Evolutionary conservation across 257 asterid genomes (phyloP).

Genomic region (Solanum peruvianum): DNA sequence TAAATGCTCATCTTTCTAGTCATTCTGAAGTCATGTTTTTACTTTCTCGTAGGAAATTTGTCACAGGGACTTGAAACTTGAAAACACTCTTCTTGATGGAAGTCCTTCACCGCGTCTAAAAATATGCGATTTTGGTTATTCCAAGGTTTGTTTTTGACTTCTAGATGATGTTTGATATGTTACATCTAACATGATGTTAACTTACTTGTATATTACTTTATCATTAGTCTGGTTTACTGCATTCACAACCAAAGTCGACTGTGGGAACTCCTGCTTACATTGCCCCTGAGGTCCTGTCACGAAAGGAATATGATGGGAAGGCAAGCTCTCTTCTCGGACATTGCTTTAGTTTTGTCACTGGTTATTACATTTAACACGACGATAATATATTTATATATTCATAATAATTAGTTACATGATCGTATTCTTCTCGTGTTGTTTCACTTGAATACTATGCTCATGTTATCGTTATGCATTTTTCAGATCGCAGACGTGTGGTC

Average conservation of each 20-base stretch:
- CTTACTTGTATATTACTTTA: not conserved
- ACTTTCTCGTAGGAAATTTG: constrained; percentile 67
- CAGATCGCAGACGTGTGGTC: constrained; percentile 99
- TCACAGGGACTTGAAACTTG: constrained; percentile 90
- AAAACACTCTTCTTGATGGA: constrained; percentile 90
- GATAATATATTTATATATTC: not conserved
- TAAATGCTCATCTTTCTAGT: not conserved
- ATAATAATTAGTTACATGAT: not conserved
- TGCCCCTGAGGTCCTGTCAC: constrained; percentile 89
- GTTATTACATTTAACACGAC: not conserved
- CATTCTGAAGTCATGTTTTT: not conserved
- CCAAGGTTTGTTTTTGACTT: constrained; percentile 43
- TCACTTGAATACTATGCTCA: not conserved
- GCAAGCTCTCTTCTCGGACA: constrained; percentile 17
- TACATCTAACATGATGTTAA: not conserved
- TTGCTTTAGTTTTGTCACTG: not conserved
- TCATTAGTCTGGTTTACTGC: constrained; percentile 77
- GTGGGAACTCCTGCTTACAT: constrained; percentile 98
- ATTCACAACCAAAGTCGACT: constrained; percentile 92
- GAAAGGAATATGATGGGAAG: constrained; percentile 96
- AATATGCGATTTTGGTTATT: constrained; percentile 93
- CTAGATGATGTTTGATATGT: not conserved
- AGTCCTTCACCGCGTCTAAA: constrained; percentile 85
- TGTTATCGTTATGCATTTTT: not conserved
- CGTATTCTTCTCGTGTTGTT: not conserved